A percentile compares a stretch with the other conserved stretches of the same genome.
These are phyloP conservation scores for Saccharomycopsis babjevae DNA, from an alignment of 805 yeast species.

Conservation along the genomic window DNA sequence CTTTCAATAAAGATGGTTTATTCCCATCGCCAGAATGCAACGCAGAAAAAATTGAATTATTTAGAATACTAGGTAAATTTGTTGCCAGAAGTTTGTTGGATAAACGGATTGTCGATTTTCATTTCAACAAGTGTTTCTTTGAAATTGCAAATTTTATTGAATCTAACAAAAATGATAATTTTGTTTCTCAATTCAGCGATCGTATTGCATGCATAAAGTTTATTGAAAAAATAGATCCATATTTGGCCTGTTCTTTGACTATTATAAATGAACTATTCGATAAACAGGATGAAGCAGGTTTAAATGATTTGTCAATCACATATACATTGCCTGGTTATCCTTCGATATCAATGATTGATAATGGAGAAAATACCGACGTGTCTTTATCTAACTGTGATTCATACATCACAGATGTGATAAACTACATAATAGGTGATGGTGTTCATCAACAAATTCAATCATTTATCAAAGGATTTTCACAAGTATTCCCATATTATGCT, in stretches of 20 bases:
- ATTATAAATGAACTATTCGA: slow-evolving; percentile 27
- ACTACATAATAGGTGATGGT: slow-evolving; percentile 53
- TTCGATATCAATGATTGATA: slow-evolving; percentile 42
- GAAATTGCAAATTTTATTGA: slow-evolving; percentile 34
- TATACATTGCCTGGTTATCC: slow-evolving; percentile 75
- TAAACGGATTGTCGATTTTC: slow-evolving; percentile 77
- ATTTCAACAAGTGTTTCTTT: slow-evolving; percentile 64
- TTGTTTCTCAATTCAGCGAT: slow-evolving; percentile 37
- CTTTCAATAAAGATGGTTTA: slow-evolving; percentile 41
- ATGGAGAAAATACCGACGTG: slow-evolving; percentile 46
- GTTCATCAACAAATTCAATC: slow-evolving; percentile 52
- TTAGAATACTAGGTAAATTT: slow-evolving; percentile 66
- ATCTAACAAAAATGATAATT: slow-evolving; percentile 26
- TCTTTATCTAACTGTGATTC: slow-evolving; percentile 40
- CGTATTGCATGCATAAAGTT: slow-evolving; percentile 20
- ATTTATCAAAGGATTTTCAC: slow-evolving; percentile 72
- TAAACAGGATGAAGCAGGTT: slow-evolving; percentile 24
- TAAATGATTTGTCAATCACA: slow-evolving; percentile 48
- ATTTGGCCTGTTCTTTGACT: slow-evolving; percentile 45
- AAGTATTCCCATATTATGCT: slow-evolving; percentile 70
- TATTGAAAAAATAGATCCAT: background rate
- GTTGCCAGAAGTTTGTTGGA: slow-evolving; percentile 82
- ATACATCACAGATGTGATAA: slow-evolving; percentile 49
- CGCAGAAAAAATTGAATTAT: slow-evolving; percentile 38
- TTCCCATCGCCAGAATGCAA: slow-evolving; percentile 56